Evolutionary conservation across 2,329 filamentous ascomycete genomes (phyloP).

Genomic region (Dendryphion nanum): DNA sequence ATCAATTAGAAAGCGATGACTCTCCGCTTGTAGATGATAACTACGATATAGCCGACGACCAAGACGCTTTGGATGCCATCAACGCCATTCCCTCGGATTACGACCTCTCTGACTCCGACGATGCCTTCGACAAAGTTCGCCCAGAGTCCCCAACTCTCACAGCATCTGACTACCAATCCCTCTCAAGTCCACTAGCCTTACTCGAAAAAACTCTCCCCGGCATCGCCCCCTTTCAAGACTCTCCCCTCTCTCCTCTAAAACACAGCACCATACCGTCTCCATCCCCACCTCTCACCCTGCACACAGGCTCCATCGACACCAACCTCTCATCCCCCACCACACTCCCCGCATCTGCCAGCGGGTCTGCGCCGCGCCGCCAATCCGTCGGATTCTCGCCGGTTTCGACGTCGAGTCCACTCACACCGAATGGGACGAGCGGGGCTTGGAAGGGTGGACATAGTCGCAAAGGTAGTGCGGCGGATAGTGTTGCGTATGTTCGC

Average conservation of each 20-base stretch:
- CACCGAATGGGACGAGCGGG: constrained; percentile 19
- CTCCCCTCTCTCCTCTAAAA: constrained; percentile 3
- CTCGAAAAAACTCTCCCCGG: not conserved
- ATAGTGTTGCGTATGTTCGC: constrained; percentile 68
- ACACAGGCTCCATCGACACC: constrained; percentile 20
- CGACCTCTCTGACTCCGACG: constrained; percentile 9
- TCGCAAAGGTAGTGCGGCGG: constrained; percentile 51
- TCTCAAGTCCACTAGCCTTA: constrained; percentile 21
- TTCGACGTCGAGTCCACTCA: constrained; percentile 31
- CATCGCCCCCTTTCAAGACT: constrained; percentile 13
- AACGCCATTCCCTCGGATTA: constrained; percentile 24
- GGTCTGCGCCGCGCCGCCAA: constrained; percentile 24
- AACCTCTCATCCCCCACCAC: constrained; percentile 19
- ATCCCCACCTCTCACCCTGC: constrained; percentile 6
- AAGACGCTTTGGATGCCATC: constrained; percentile 25
- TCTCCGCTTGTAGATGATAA: constrained; percentile 16
- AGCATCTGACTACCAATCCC: constrained; percentile 26
- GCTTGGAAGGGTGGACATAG: constrained; percentile 35
- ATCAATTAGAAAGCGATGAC: constrained; percentile 24
- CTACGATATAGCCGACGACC: constrained; percentile 19
- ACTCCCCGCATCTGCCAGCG: constrained; percentile 19
- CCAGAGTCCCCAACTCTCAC: constrained; percentile 33
- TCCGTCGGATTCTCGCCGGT: constrained; percentile 34
- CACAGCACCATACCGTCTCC: constrained; percentile 17
- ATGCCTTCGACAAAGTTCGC: constrained; percentile 10